Conservation (phyloP, 352 stramenopile genomes). For the Globisporangium cederbergense region DNA sequence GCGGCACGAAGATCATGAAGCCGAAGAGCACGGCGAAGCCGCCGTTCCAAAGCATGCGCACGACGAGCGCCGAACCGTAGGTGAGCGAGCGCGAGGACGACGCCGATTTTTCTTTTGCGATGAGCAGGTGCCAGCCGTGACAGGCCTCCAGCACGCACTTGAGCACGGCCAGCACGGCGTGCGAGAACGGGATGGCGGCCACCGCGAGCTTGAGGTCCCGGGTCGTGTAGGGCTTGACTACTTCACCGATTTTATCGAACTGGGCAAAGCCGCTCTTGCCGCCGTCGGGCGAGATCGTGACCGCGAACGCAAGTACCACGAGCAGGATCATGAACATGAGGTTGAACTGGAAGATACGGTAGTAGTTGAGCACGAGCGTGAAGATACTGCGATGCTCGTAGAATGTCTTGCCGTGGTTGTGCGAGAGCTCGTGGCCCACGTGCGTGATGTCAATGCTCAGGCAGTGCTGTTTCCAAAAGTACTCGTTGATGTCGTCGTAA, state of each 20-base stretch:
- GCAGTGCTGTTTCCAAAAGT: conserved; percentile 73
- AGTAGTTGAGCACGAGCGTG: conserved; percentile 73
- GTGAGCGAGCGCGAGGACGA: conserved; percentile 57
- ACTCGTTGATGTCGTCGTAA: conserved; percentile 84
- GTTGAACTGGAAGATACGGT: conserved; percentile 84
- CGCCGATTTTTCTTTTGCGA: conserved; percentile 39
- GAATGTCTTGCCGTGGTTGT: conserved; percentile 74
- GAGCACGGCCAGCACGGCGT: conserved; percentile 43
- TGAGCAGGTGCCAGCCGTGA: conserved; percentile 63
- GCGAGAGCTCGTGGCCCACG: conserved; percentile 45
- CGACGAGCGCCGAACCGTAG: conserved; percentile 47
- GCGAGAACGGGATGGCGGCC: conserved; percentile 45
- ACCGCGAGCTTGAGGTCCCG: conserved; percentile 54
- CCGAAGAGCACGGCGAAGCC: conserved; percentile 55
- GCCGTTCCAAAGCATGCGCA: conserved; percentile 59
- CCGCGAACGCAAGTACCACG: conserved; percentile 47
- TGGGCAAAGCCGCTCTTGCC: conserved; percentile 52
- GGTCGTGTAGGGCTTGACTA: conserved; percentile 48
- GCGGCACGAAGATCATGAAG: conserved; percentile 58
- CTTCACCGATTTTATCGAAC: conserved; percentile 48
- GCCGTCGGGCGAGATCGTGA: conserved; percentile 55
- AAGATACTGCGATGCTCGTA: conserved; percentile 75
- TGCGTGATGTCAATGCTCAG: conserved; percentile 44
- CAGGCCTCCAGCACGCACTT: conserved; percentile 67
- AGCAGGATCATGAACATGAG: conserved; percentile 65